phyloP scores from a whole-genome alignment of 768 basidiomycete genomes.

The Lactarius hengduanensis region DNA sequence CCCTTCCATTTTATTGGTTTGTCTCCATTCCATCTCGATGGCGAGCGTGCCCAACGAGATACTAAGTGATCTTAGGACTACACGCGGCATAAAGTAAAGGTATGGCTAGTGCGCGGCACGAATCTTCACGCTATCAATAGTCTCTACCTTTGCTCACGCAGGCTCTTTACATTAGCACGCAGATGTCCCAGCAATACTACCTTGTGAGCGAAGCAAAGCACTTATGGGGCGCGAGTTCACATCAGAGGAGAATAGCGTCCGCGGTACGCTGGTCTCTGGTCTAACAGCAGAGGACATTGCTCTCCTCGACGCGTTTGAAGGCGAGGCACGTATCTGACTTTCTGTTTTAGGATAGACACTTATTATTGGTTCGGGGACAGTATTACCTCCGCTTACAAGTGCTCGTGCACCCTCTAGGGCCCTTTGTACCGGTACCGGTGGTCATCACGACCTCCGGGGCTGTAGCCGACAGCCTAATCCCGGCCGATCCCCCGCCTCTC shows the following conservation, averaged over 20 bases:
- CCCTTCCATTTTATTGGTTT: slow-evolving; percentile 71
- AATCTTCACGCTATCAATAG: neutral
- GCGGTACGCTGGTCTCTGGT: slow-evolving; percentile 77
- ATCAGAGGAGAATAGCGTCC: slow-evolving; percentile 66
- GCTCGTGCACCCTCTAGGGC: slow-evolving; percentile 53
- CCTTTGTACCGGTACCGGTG: slow-evolving; percentile 36
- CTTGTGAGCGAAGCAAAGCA: slow-evolving; percentile 47
- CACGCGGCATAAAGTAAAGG: slow-evolving; percentile 79
- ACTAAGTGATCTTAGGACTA: slow-evolving; percentile 52
- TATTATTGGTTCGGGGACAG: slow-evolving; percentile 38
- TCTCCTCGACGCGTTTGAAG: slow-evolving; percentile 80
- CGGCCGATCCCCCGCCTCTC: slow-evolving; percentile 44
- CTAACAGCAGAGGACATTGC: slow-evolving; percentile 63
- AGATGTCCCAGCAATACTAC: slow-evolving; percentile 85
- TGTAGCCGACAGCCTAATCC: slow-evolving; percentile 38
- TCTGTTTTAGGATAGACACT: neutral
- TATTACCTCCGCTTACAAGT: slow-evolving; percentile 67
- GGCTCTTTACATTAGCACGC: slow-evolving; percentile 41
- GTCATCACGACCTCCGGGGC: neutral
- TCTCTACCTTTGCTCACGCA: neutral
- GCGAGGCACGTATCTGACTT: slow-evolving; percentile 50
- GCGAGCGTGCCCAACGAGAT: neutral
- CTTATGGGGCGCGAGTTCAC: slow-evolving; percentile 44
- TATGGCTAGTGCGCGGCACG: slow-evolving; percentile 33
- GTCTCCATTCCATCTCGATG: slow-evolving; percentile 30